Evolutionary conservation across 768 basidiomycete genomes (phyloP), one percentile per base, ranked within the genome.

Genomic region (Tylopilus balloui): DNA sequence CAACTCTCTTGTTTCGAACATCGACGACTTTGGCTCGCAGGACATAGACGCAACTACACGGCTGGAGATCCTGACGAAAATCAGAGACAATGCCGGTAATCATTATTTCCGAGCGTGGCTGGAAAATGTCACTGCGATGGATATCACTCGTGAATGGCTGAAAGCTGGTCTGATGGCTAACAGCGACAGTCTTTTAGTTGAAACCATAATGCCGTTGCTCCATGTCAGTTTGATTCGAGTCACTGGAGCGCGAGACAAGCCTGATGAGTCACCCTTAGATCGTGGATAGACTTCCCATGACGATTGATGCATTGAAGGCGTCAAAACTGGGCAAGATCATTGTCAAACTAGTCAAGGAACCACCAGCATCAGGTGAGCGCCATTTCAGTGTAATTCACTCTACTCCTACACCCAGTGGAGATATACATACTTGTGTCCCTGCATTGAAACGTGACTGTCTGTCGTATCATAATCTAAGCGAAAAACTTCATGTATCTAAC

Each of bases 61-160:
- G 6, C 62, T 86, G 47, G 87, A 92, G 63, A 84, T 92, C 45
- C 69, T 92, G 47, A 85, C 83, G 15, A 84, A 82, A 68, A 86
- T 92, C 55, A 77, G 89, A 54, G 88, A 92, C 65, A 80, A 83
- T 41, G 90, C 90, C 24, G 86, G 82, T 35, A 88, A 90, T 62
- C 86, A 88, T 59, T 92, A 92, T 62, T 91, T 87, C 64, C 81
- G 87, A 36, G 88, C 88, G 5, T 92, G 89, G 88, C 78, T 81
- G 14, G 88, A 89, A 64, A 89, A 87, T 63, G n/a, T 62, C 37
- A 65, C 68, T 32, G 90, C 88, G 15, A 82, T 92, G 72, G 86
- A 87, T 51, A 76, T 91, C 29, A 80, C 86, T 36, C 78, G 86
- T 42, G 86, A 88, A 56, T 92, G 90, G 90, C 69, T 92, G 51